Conservation (phyloP, 2,329 filamentous ascomycete genomes). For the Aureobasidium leucospermi region DNA sequence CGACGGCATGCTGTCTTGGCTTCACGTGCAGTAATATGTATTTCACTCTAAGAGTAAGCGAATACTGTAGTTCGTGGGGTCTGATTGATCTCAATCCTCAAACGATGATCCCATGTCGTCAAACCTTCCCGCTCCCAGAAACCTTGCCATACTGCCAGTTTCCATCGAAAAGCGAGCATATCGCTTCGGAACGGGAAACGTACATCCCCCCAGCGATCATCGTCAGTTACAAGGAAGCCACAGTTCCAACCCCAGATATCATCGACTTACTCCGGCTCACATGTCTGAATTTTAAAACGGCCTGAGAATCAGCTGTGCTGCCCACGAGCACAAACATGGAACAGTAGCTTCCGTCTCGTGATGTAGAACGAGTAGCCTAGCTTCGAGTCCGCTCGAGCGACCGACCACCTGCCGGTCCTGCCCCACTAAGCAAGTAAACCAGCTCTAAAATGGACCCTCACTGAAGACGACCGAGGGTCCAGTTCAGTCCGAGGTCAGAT, state of each 20-base stretch:
- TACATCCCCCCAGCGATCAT: constrained; percentile 6
- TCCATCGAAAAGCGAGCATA: not conserved
- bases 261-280: not conserved
- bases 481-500: not conserved
- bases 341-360: not conserved
- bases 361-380: not conserved
- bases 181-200: constrained; percentile 2
- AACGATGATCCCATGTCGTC: constrained; percentile 6
- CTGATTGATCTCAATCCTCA: not conserved
- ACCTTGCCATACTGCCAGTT: not conserved
- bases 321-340: not conserved
- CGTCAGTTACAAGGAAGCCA: not conserved
- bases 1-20: not conserved
- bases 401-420: not conserved
- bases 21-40: constrained; percentile 5
- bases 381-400: constrained; percentile 4
- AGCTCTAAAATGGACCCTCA: not conserved
- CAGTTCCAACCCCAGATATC: constrained; percentile 10
- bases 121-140: not conserved
- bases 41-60: not conserved
- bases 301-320: constrained; percentile 6
- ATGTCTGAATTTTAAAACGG: constrained; percentile 2
- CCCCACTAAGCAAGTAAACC: not conserved
- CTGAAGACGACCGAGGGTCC: not conserved
- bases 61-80: not conserved